These are phyloP conservation scores for Pseudogymnoascus sp. DNA, from an alignment of 2,329 filamentous ascomycete species.

Conservation along the genomic window DNA sequence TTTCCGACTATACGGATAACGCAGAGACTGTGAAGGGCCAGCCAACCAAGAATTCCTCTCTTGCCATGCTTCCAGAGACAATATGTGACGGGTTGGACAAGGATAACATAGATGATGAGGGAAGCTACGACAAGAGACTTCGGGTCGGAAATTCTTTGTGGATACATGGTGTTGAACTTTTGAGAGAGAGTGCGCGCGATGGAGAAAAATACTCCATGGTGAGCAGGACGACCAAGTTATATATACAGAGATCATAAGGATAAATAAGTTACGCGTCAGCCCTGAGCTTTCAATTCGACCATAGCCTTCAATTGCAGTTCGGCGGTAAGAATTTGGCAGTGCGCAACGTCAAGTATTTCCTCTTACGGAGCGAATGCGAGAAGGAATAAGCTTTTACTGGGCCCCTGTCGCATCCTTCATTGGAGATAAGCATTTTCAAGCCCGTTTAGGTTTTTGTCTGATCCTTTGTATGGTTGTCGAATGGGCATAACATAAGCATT, in stretches of 20 bases:
- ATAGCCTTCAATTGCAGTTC: too few relatives aligned
- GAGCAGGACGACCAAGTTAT: background rate
- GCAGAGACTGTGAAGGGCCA: conserved; percentile 5
- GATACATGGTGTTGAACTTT: background rate
- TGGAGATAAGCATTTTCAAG: background rate
- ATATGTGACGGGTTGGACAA: conserved; percentile 12
- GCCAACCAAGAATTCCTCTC: conserved; percentile 13
- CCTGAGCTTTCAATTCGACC: background rate
- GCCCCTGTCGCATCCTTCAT: background rate
- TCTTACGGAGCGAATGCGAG: background rate
- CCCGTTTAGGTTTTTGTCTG: background rate
- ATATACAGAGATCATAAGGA: background rate
- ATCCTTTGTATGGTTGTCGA: background rate
- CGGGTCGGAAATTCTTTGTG: background rate
- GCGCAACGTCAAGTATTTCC: background rate
- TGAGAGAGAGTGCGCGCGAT: background rate
- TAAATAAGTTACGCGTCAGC: background rate
- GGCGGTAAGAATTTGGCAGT: background rate
- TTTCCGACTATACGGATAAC: conserved; percentile 5
- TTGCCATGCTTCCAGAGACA: conserved; percentile 14
- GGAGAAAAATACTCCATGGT: background rate
- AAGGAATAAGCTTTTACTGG: background rate
- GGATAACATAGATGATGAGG: conserved; percentile 12
- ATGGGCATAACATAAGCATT: background rate
- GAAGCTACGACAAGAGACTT: background rate